These are phyloP conservation scores for Pseudocercospora musae DNA, from an alignment of 2,329 filamentous ascomycete species.

Conservation along the genomic window DNA sequence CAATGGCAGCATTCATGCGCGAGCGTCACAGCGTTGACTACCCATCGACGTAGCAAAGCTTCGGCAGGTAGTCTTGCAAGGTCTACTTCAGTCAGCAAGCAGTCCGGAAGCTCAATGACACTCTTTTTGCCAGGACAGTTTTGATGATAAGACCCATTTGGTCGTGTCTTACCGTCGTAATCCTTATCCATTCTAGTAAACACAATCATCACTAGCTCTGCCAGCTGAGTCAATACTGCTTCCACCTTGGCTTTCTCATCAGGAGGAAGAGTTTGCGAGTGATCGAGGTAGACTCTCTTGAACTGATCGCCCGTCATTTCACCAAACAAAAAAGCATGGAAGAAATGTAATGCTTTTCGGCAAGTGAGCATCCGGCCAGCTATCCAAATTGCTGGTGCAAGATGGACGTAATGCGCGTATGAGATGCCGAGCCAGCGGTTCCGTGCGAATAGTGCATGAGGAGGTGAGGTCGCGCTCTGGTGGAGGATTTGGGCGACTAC, in stretches of 20 bases:
- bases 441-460: not conserved
- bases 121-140: not conserved
- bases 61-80: not conserved
- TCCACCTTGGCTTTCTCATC: not conserved
- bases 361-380: not conserved
- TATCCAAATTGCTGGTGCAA: not conserved
- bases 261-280: not conserved
- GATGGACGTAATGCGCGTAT: not conserved
- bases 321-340: not conserved
- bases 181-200: not conserved
- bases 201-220: not conserved
- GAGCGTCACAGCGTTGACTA: not conserved
- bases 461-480: not conserved
- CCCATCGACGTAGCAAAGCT: not conserved
- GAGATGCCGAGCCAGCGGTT: not conserved
- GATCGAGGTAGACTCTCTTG: not conserved
- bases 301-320: not conserved
- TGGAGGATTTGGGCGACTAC: not conserved
- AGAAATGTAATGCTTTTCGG: not conserved
- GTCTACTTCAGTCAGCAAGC: not conserved
- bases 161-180: not conserved
- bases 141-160: not conserved
- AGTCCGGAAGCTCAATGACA: not conserved
- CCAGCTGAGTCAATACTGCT: not conserved
- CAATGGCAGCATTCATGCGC: not conserved